Conservation (phyloP, 768 basidiomycete genomes). For the Terana coerulea region DNA sequence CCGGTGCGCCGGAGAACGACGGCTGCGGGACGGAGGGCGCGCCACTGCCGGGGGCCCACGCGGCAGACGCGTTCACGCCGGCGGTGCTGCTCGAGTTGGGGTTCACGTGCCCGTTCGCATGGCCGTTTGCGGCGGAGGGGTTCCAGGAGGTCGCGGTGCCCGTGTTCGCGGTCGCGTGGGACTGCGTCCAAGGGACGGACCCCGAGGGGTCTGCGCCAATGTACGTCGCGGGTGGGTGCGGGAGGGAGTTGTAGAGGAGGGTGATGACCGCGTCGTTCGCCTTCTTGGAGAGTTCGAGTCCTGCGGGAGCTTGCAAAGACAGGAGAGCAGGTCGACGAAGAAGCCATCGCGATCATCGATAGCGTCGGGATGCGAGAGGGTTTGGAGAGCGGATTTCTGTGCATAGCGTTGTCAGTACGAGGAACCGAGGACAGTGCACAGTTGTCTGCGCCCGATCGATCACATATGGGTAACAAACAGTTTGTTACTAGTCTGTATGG, state of each 20-base stretch:
- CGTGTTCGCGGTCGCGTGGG: constrained; percentile 1
- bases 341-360: constrained; percentile 40
- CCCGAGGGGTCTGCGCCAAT: constrained; percentile 12
- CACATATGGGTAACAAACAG: too few species aligned
- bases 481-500: too few species aligned
- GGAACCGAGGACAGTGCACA: background rate
- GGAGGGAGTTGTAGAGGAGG: constrained; percentile 26
- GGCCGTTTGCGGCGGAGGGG: background rate
- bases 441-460: too few species aligned
- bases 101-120: background rate
- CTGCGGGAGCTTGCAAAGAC: constrained; percentile 13
- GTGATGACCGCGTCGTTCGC: constrained; percentile 18
- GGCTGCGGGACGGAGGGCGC: constrained; percentile 10
- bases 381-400: constrained; percentile 11
- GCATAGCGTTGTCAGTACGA: background rate
- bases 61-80: background rate
- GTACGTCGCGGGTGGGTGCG: constrained; percentile 28
- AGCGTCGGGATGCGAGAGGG: constrained; percentile 20
- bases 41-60: background rate
- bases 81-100: background rate
- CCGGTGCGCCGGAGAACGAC: too few species aligned
- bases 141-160: background rate
- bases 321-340: constrained; percentile 19
- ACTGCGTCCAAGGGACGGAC: background rate
- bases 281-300: constrained; percentile 1